phyloP scores from a whole-genome alignment of 2,329 filamentous ascomycete genomes.

The Colletotrichum acutatum region DNA sequence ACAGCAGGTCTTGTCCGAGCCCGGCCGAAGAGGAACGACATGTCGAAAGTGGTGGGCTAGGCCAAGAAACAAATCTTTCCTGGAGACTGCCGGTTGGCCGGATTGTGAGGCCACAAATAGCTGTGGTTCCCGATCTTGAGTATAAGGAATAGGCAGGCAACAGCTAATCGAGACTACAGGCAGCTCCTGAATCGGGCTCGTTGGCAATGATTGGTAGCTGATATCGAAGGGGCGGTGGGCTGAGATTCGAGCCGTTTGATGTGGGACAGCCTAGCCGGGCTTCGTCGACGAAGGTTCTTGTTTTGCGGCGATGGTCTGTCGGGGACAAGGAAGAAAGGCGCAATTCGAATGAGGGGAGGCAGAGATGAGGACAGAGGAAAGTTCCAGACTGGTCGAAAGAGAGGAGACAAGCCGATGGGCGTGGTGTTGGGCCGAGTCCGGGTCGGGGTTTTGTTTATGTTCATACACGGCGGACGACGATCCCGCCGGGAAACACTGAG shows the following conservation, averaged over 20 bases:
- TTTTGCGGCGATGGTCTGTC: not conserved
- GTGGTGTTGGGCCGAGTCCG: not conserved
- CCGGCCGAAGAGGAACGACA: constrained; percentile 69
- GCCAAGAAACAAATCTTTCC: not conserved
- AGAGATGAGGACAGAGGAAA: not conserved
- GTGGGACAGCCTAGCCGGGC: not conserved
- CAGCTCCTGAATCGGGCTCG: not conserved
- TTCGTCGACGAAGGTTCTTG: not conserved
- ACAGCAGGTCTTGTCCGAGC: constrained; percentile 61
- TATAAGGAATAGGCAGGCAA: not conserved
- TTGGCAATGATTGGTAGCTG: not conserved
- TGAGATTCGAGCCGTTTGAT: not conserved
- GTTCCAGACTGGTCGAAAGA: not conserved
- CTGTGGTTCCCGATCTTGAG: not conserved
- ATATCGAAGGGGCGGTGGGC: not conserved
- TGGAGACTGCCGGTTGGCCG: not conserved
- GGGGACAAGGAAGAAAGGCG: not conserved
- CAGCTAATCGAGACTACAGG: not conserved
- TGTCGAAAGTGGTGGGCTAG: constrained; percentile 38
- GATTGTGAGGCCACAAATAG: not conserved
- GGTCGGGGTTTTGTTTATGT: constrained; percentile 15
- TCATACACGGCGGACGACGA: not conserved
- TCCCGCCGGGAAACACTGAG: not conserved
- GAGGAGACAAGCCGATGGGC: not conserved
- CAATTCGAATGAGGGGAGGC: no score